These are phyloP conservation scores for Globisporangium spinosum DNA, from an alignment of 352 stramenopile species.

Conservation along the genomic window DNA sequence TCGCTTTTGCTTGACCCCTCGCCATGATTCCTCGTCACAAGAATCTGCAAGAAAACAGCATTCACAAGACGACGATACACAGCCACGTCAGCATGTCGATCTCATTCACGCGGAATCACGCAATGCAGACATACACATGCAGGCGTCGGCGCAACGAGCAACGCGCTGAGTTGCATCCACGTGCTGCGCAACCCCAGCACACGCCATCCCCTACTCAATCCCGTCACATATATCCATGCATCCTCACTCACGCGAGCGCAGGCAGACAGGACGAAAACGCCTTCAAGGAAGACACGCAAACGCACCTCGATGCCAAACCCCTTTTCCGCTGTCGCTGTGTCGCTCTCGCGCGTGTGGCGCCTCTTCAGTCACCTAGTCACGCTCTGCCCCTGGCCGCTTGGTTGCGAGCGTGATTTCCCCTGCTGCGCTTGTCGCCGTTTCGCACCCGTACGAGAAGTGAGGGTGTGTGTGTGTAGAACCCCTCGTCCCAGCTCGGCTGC, in stretches of 20 bases:
- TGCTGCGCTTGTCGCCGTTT: slow-evolving; percentile 17
- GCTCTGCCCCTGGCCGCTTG: slow-evolving; percentile 30
- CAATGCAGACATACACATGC: neutral
- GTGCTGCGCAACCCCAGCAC: slow-evolving; percentile 3
- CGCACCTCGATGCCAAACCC: slow-evolving; percentile 14
- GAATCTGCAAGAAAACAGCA: neutral
- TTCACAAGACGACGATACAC: slow-evolving; percentile 1
- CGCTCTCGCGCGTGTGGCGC: slow-evolving; percentile 18
- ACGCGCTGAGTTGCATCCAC: neutral
- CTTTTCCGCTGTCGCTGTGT: slow-evolving; percentile 26
- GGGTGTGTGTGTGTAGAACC: slow-evolving; percentile 1
- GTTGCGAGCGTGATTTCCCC: slow-evolving; percentile 1
- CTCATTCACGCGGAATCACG: neutral
- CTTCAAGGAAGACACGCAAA: slow-evolving; percentile 11
- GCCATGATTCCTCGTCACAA: slow-evolving; percentile 11
- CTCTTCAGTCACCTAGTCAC: slow-evolving; percentile 48
- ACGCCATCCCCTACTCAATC: slow-evolving; percentile 3
- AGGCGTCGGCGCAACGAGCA: neutral
- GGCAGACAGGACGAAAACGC: slow-evolving; percentile 4
- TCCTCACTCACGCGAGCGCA: neutral
- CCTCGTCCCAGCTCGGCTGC: slow-evolving; percentile 5
- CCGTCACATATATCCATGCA: neutral
- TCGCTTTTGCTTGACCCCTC: slow-evolving; percentile 9
- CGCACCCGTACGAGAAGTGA: slow-evolving; percentile 4
- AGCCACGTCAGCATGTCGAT: neutral